Conservation (phyloP, 306 rosid genomes). For the Prunus armeniaca region DNA sequence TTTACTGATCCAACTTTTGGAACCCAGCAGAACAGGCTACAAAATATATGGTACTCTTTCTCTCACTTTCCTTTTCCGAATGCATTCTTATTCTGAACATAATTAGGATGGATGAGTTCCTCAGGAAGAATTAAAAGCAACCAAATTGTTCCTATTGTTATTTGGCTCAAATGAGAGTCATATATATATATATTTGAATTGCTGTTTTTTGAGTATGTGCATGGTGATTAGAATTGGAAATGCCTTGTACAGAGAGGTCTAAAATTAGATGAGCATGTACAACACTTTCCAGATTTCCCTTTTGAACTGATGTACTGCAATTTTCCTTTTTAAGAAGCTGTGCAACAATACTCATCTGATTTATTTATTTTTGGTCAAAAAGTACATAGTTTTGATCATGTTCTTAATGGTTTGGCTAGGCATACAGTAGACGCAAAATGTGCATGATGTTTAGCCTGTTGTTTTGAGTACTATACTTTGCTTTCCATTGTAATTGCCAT, state of each 20-base stretch:
- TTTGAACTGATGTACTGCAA: neutral
- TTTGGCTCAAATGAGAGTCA: neutral
- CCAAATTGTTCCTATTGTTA: neutral
- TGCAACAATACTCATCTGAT: neutral
- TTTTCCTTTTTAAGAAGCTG: neutral
- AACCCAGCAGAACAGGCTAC: constrained; percentile 40
- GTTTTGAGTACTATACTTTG: neutral
- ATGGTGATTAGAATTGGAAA: constrained; percentile 8
- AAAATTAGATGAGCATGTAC: too few relatives aligned
- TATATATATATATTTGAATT: neutral
- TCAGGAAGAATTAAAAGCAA: neutral
- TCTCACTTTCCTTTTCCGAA: neutral
- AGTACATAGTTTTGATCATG: neutral
- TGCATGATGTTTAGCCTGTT: neutral
- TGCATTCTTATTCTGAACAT: neutral
- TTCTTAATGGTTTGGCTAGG: neutral
- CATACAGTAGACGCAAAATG: neutral
- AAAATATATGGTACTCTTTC: constrained; percentile 36
- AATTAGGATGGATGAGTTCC: neutral
- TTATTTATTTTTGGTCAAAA: neutral
- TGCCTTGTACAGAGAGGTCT: neutral
- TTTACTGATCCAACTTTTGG: constrained; percentile 47
- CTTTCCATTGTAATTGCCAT: neutral
- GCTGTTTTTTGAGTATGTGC: neutral
- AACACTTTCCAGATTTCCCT: neutral